Percentiles rank a stretch among this genome's conserved stretches.
These are phyloP conservation scores for Telopea speciosissima DNA, from an alignment of 177 flowering plant genomes.

Conservation along the genomic window DNA sequence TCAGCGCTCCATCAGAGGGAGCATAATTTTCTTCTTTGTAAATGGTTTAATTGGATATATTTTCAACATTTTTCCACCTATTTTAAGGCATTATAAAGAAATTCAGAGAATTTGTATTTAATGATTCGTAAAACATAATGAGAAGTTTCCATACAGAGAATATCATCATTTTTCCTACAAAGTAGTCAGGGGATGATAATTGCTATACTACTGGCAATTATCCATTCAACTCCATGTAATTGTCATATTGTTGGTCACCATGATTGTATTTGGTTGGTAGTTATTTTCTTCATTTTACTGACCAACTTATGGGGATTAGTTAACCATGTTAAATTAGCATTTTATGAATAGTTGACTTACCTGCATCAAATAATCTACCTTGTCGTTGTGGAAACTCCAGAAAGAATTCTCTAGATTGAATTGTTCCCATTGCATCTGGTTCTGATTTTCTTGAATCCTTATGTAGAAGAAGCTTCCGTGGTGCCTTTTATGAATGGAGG, in stretches of 20 bases:
- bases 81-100: too few relatives aligned
- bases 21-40: background rate
- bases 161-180: background rate
- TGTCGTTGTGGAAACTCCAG: background rate
- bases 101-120: background rate
- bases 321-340: background rate
- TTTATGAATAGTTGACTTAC: too few relatives aligned
- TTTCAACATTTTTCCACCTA: too few relatives aligned
- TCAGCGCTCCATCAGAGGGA: background rate
- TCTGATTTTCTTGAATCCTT: background rate
- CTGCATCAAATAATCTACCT: background rate
- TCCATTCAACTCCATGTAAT: background rate
- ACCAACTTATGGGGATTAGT: background rate
- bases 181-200: background rate
- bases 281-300: too few relatives aligned
- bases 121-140: too few relatives aligned
- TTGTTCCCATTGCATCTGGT: background rate
- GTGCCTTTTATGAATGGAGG: background rate
- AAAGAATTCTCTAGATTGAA: background rate
- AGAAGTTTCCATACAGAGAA: background rate
- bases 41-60: background rate
- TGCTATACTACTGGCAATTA: background rate
- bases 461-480: background rate
- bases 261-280: background rate
- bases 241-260: background rate